These are phyloP conservation scores for Cerrena zonata DNA, from an alignment of 1,284 basidiomycete species.

Conservation along the genomic window DNA sequence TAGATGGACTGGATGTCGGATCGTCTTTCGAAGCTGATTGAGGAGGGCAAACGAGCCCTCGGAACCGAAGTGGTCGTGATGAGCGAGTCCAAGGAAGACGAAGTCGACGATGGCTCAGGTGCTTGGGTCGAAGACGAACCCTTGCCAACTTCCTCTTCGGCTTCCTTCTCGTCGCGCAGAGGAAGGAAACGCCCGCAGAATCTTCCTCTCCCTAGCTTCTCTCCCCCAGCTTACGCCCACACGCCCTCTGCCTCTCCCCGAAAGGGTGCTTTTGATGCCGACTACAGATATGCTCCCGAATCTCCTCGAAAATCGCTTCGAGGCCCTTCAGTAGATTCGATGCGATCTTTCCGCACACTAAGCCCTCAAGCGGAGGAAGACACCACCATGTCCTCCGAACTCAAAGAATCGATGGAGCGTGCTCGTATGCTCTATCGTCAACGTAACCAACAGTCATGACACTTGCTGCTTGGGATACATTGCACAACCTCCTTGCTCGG, in stretches of 20 bases:
- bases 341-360: constrained; percentile 15
- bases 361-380: constrained; percentile 34
- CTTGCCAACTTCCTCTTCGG: constrained; percentile 18
- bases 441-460: constrained; percentile 11
- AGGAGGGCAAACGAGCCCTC: constrained; percentile 67
- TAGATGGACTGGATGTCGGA: constrained; percentile 75
- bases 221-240: constrained; percentile 23
- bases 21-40: constrained; percentile 59
- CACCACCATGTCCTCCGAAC: constrained; percentile 52
- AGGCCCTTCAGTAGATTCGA: constrained; percentile 28
- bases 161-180: constrained; percentile 25
- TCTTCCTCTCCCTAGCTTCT: constrained; percentile 11
- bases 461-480: neutral
- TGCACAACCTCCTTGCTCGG: neutral
- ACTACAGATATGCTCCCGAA: constrained; percentile 13
- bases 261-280: constrained; percentile 26
- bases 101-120: constrained; percentile 65
- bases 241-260: constrained; percentile 27
- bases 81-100: constrained; percentile 65
- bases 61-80: constrained; percentile 66
- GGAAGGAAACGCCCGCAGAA: constrained; percentile 24
- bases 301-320: constrained; percentile 15
- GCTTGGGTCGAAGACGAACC: constrained; percentile 44
- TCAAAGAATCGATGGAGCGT: constrained; percentile 58
- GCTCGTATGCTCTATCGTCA: constrained; percentile 43